These are phyloP conservation scores for Dunaliella sp. DNA, from an alignment of 139 green algal species.

Conservation along the genomic window DNA sequence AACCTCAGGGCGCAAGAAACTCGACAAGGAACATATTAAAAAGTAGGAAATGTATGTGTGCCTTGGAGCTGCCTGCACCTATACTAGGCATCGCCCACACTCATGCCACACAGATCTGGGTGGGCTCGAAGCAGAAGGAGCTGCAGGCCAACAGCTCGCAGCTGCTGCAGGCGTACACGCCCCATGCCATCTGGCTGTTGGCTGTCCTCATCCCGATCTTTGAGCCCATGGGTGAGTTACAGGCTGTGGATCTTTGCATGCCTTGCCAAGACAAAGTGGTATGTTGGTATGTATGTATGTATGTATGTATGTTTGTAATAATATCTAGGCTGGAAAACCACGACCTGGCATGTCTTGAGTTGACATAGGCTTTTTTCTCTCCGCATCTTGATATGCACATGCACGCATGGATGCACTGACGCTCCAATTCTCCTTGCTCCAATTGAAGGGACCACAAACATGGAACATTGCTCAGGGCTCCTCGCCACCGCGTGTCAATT, in stretches of 20 bases:
- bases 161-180: constrained; percentile 44
- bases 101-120: constrained; percentile 50
- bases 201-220: constrained; percentile 54
- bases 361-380: too few species aligned
- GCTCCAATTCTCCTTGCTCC: not conserved
- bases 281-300: not conserved
- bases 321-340: too few species aligned
- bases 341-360: too few species aligned
- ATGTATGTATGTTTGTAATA: not conserved
- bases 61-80: too few species aligned
- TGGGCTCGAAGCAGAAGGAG: constrained; percentile 50
- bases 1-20: too few species aligned
- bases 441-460: too few species aligned
- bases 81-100: too few species aligned
- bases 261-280: too few species aligned
- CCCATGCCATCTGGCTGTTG: constrained; percentile 40
- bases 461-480: too few species aligned
- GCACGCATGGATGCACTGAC: constrained; percentile 1
- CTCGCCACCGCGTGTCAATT: too few species aligned
- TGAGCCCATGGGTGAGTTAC: constrained; percentile 24
- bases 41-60: not conserved
- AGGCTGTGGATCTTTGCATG: not conserved
- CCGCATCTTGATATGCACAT: too few species aligned
- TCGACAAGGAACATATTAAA: too few species aligned
- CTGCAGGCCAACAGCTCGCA: constrained; percentile 53